Base-by-base conservation (phyloP, 208 protist genomes). In the Trypanosomatidae sp. region DNA sequence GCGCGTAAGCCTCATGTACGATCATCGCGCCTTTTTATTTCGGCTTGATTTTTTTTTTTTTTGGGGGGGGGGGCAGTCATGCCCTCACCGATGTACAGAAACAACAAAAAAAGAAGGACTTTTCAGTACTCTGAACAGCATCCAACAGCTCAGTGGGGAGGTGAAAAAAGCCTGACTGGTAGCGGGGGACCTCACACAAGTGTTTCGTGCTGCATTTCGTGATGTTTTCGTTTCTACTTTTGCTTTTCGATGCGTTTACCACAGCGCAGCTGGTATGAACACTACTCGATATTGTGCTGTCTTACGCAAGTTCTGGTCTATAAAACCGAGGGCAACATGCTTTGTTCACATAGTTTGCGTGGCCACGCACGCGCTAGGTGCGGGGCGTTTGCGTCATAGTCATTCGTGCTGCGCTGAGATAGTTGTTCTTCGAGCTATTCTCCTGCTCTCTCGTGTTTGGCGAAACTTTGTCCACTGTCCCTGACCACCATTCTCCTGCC, bases 1-100 rank as follows among this genome's bases (percentile, higher is more conserved):
- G 90, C 64, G 62, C 77, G 33, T 87, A 87, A 82, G 4, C 9
- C 9, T 7, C 22, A 67, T 49, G 55, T 71, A 68, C 46, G 30
- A 58, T 58, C 17, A 8, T 5, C 22, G 49, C 47, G 25, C 66
- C 6, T 49, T 13, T 33, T 53, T 67, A 19, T 66, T 66, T 44
- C 33, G 36, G 3, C 36, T 39, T 36, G 33, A 62, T 12, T 39
- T 41, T 28, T 69, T 28, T 7, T 28, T 67, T 28, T n/a, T 53
- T 39, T 53, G 36, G 59, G 41, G 13, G n/a, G n/a, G 33, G 33
- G 36, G 2, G 36, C 36, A 39, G 36, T 25, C 46, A 68, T 25
- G 12, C 12, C 1, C 10, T 13, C n/a, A 68, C 64, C 64, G 64
- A 68, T 68, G 64, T 68, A 69, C 22, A 69, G 10, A 56, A 55